Percentiles rank a stretch among this genome's conserved stretches.
Conservation (phyloP, 1,284 basidiomycete species). For the Boletus hoseneyae region DNA sequence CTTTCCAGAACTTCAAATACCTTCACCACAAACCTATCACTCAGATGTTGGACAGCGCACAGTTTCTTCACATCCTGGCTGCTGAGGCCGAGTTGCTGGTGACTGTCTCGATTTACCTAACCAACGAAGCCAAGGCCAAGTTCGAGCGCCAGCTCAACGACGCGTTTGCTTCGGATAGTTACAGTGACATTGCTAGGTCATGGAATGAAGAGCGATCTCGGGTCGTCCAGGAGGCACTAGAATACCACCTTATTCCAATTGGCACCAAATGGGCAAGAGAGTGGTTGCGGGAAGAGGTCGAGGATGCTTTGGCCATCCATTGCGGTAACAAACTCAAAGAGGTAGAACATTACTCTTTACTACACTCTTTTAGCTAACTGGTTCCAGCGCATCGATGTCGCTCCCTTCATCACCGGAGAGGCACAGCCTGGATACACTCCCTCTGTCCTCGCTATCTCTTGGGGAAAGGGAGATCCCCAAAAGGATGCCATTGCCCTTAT, state of each 20-base stretch:
- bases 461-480: conserved; percentile 92
- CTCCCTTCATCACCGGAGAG: conserved; percentile 65
- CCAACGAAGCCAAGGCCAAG: conserved; percentile 55
- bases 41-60: conserved; percentile 70
- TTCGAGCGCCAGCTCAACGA: conserved; percentile 77
- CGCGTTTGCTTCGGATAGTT: conserved; percentile 83
- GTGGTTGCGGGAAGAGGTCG: conserved; percentile 86
- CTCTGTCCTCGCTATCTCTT: conserved; percentile 88
- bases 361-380: conserved; percentile 16
- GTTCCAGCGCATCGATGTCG: conserved; percentile 64
- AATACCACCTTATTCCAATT: conserved; percentile 77
- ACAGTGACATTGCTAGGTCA: conserved; percentile 80
- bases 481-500: conserved; percentile 87
- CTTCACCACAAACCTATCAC: conserved; percentile 76
- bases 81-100: conserved; percentile 90
- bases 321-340: conserved; percentile 69
- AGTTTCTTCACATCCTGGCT: conserved; percentile 89
- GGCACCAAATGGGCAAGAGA: conserved; percentile 88
- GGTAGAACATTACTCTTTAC: conserved; percentile 43
- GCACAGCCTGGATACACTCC: conserved; percentile 72
- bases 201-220: conserved; percentile 91
- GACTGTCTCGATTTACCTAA: conserved; percentile 70
- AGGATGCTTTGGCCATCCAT: conserved; percentile 73
- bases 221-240: conserved; percentile 76
- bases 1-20: conserved; percentile 89